phyloP scores from a whole-genome alignment of 179 eudicot species.

The Gypsophila paniculata region DNA sequence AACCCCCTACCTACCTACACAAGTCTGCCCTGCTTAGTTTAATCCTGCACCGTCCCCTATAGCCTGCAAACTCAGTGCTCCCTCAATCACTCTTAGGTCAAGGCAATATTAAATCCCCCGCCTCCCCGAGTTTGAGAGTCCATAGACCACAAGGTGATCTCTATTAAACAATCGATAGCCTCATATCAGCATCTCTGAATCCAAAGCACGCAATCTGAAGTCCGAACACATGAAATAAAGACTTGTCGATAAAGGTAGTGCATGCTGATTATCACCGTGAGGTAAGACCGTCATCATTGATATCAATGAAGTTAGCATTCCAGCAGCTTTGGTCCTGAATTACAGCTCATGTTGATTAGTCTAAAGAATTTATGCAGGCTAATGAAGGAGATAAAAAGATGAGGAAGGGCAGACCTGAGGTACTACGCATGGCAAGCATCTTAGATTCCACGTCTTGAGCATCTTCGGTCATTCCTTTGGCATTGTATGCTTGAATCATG shows the following conservation, averaged over 20 bases:
- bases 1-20: not conserved
- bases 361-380: not conserved
- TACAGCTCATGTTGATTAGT: constrained; percentile 7
- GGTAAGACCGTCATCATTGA: not conserved
- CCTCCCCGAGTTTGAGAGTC: not conserved
- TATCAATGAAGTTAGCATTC: constrained; percentile 20
- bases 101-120: not conserved
- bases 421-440: constrained; percentile 32
- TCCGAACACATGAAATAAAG: not conserved
- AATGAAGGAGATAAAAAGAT: constrained; percentile 9
- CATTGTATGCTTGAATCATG: constrained; percentile 66
- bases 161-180: not conserved
- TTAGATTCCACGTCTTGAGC: constrained; percentile 40
- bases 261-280: constrained; percentile 2
- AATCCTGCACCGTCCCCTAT: not conserved
- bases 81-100: not conserved
- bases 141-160: not conserved
- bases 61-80: not conserved
- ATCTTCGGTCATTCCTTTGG: constrained; percentile 53
- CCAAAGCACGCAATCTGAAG: not conserved
- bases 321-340: constrained; percentile 27
- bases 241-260: not conserved
- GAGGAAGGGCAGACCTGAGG: constrained; percentile 32
- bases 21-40: not conserved
- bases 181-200: not conserved